A percentile compares a stretch with the other conserved stretches of the same genome.
These are phyloP conservation scores for Lasiosphaeriaceae sp. DNA, from an alignment of 495 filamentous ascomycete species.

Conservation along the genomic window DNA sequence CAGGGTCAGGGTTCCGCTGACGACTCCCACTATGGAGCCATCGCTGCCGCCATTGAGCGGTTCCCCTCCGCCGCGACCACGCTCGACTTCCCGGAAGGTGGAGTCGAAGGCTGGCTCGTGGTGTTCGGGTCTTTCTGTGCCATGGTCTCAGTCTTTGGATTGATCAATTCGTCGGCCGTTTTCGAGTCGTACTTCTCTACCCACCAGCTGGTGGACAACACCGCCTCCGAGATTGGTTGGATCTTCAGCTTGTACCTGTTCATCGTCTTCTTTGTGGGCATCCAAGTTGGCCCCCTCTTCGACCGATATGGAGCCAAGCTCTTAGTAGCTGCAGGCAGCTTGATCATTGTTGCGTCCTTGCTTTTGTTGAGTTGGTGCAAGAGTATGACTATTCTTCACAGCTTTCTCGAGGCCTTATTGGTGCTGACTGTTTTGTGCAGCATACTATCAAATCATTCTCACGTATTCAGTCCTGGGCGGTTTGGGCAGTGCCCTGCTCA, in stretches of 20 bases:
- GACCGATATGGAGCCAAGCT: conserved; percentile 56
- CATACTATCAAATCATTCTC: conserved; percentile 66
- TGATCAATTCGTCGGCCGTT: conserved; percentile 60
- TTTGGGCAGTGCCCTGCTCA: conserved; percentile 53
- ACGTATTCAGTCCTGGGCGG: conserved; percentile 56
- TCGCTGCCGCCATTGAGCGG: conserved; percentile 1
- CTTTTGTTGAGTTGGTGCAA: conserved; percentile 50
- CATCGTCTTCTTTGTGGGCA: conserved; percentile 59
- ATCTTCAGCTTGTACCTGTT: conserved; percentile 61
- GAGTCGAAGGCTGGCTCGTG: conserved; percentile 57
- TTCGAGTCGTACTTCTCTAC: conserved; percentile 60
- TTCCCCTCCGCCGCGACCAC: conserved; percentile 11
- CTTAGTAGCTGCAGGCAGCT: conserved; percentile 50
- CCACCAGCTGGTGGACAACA: conserved; percentile 54
- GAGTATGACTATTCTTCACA: conserved; percentile 18
- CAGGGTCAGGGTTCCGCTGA: neutral
- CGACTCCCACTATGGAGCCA: conserved; percentile 4
- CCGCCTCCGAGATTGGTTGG: conserved; percentile 58
- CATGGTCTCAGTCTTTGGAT: conserved; percentile 61
- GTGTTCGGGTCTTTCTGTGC: conserved; percentile 57
- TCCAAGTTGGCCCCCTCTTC: conserved; percentile 66
- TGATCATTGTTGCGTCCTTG: conserved; percentile 50
- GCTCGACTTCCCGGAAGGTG: conserved; percentile 56
- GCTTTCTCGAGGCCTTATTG: no score
- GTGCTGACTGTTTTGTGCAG: conserved; percentile 20